Conservation (phyloP, 2,329 filamentous ascomycete genomes). For the Canariomyces notabilis region DNA sequence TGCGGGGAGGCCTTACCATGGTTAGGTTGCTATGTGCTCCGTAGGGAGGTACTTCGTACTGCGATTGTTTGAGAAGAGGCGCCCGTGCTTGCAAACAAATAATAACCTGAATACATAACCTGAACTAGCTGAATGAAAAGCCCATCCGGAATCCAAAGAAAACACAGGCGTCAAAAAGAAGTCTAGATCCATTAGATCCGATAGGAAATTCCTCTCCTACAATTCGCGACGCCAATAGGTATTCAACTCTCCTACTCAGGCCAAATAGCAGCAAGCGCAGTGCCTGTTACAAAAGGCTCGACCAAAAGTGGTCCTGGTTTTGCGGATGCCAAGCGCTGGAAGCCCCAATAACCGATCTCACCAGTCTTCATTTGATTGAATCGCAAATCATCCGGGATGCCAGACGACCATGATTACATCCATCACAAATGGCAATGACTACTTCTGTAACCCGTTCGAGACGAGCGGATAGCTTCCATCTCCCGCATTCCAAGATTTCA, state of each 20-base stretch:
- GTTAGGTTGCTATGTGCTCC: no score
- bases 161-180: no score
- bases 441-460: conserved; percentile 46
- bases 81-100: not conserved
- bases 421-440: conserved; percentile 38
- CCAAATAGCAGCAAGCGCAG: not conserved
- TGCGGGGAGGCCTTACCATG: no score
- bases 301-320: not conserved
- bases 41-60: not conserved
- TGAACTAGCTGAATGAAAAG: not conserved
- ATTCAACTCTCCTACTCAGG: not conserved
- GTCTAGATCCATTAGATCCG: not conserved
- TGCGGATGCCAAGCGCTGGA: not conserved
- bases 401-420: conserved; percentile 16
- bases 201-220: not conserved
- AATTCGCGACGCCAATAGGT: not conserved
- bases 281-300: not conserved
- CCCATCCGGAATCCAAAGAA: not conserved
- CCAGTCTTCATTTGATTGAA: not conserved
- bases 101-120: not conserved
- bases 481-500: conserved; percentile 29
- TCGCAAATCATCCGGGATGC: not conserved
- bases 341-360: not conserved
- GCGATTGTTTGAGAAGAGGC: not conserved
- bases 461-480: conserved; percentile 43